These are phyloP conservation scores for Scutellaria galericulata DNA, from an alignment of 257 asterid genomes.

Conservation along the genomic window DNA sequence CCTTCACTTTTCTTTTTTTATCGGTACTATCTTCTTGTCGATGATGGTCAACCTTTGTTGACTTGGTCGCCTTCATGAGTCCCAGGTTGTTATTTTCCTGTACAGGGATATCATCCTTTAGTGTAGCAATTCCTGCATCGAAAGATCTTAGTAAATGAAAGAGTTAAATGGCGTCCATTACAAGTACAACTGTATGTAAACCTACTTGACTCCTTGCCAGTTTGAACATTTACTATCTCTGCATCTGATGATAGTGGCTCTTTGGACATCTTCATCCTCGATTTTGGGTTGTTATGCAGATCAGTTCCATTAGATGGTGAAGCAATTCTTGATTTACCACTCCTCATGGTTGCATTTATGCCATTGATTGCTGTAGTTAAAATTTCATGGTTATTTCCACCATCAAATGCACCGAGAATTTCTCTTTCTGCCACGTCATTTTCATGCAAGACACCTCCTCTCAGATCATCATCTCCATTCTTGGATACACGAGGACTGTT, in stretches of 20 bases:
- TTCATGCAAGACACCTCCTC: slow-evolving; percentile 40
- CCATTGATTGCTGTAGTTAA: slow-evolving; percentile 41
- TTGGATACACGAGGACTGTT: slow-evolving; percentile 34
- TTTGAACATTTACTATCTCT: slow-evolving; percentile 39
- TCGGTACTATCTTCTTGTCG: slow-evolving; percentile 44
- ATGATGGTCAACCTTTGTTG: slow-evolving; percentile 50
- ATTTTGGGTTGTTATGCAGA: slow-evolving; percentile 49
- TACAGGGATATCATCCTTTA: slow-evolving; percentile 50
- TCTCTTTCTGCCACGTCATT: slow-evolving; percentile 37
- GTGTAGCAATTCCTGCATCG: slow-evolving; percentile 53
- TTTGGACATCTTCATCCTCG: slow-evolving; percentile 48
- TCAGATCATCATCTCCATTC: slow-evolving; percentile 36
- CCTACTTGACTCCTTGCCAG: slow-evolving; percentile 56
- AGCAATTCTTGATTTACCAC: slow-evolving; percentile 46
- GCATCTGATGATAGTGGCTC: slow-evolving; percentile 50
- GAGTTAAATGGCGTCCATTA: slow-evolving; percentile 11
- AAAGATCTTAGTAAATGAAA: slow-evolving; percentile 36
- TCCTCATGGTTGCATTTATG: slow-evolving; percentile 43
- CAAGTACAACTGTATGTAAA: slow-evolving; percentile 28
- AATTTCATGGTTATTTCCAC: slow-evolving; percentile 33
- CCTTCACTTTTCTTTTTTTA: slow-evolving; percentile 68
- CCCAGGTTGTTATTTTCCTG: slow-evolving; percentile 56
- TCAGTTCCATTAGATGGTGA: slow-evolving; percentile 49
- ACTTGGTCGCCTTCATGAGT: slow-evolving; percentile 52
- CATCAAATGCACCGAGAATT: slow-evolving; percentile 30